Base-by-base conservation (phyloP, 139 green algal species). In the Chlamydomonas sp. region DNA sequence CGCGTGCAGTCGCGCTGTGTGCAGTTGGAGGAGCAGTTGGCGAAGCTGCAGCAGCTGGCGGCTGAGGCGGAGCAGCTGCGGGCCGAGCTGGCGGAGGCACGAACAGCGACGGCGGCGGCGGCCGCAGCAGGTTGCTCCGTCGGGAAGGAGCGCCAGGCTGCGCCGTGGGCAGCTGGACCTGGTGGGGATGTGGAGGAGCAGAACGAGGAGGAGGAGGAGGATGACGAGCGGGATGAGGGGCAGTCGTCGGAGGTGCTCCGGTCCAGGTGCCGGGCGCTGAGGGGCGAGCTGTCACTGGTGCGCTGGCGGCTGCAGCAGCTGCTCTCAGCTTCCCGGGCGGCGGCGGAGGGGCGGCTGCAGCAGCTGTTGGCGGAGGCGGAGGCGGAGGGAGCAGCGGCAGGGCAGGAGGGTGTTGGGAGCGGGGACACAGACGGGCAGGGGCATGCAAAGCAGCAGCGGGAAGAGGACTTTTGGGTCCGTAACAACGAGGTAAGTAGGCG, bases 281-380 rank as follows among this genome's bases (percentile, higher is more conserved):
- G 71, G 6, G 71, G 71, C 0, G 82, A 86, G 82, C 69, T 86
- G 71, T 15, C 60, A 61, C 82, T 78, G 60, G 61, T 58, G 20
- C 71, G 59, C 60, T 63, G 15, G 5, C 71, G 60, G 18, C 72
- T 86, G 59, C 71, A 60, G 61, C 61, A 62, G 4, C 4, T 86
- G 62, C 2, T 72, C n/a, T 10, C 63, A 10, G 72, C 63, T n/a
- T 31, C 71, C 61, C 16, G 79, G 82, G 71, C 71, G 82, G 82
- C 82, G 82, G 82, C 82, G 69, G 5, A 49, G 31, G 82, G 72
- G 6, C 82, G 82, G 14, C 82, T 86, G 69, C n/a, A 57, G 31
- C 61, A 72, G 60, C 62, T 17, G 71, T 61, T 86, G 71, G 71
- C 20, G 61, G 71, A 62, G 82, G 71, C 60, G 60, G 18, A 72